Evolutionary conservation across 2,329 filamentous ascomycete species (phyloP).

Genomic region (Penicillium sp.): DNA sequence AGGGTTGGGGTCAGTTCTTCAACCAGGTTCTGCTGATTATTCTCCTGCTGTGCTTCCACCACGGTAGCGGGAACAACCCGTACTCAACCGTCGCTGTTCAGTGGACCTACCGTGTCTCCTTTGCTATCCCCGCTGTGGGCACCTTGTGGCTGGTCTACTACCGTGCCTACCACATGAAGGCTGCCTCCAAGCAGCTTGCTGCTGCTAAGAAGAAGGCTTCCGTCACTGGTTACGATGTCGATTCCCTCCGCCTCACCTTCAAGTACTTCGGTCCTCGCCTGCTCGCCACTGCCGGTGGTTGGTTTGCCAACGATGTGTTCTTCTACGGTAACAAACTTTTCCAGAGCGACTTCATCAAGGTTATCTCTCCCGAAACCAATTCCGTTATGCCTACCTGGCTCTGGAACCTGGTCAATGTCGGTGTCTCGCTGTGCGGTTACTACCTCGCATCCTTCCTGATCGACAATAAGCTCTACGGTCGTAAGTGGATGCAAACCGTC

Average conservation of each 20-base stretch:
- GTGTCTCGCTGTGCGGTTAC: slow-evolving; percentile 83
- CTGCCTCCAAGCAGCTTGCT: slow-evolving; percentile 79
- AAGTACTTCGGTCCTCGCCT: slow-evolving; percentile 84
- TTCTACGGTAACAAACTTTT: slow-evolving; percentile 99
- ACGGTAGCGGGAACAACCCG: slow-evolving; percentile 72
- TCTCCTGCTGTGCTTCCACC: slow-evolving; percentile 85
- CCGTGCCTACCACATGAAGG: slow-evolving; percentile 91
- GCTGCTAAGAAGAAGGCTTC: slow-evolving; percentile 81
- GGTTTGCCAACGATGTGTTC: slow-evolving; percentile 98
- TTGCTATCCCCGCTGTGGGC: slow-evolving; percentile 85
- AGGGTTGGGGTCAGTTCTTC: slow-evolving; percentile 94
- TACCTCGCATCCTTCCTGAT: slow-evolving; percentile 87
- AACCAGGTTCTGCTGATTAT: slow-evolving; percentile 91
- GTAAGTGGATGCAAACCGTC: slow-evolving; percentile 94
- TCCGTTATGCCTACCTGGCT: slow-evolving; percentile 86
- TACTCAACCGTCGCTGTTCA: slow-evolving; percentile 79
- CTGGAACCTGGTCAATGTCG: slow-evolving; percentile 90
- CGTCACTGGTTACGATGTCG: slow-evolving; percentile 90
- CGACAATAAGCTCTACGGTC: slow-evolving; percentile 94
- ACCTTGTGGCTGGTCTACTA: slow-evolving; percentile 96
- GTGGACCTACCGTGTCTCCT: slow-evolving; percentile 90
- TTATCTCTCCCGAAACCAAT: slow-evolving; percentile 69
- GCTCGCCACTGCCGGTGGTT: slow-evolving; percentile 81
- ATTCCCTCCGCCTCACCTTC: slow-evolving; percentile 77
- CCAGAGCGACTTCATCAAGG: slow-evolving; percentile 84